phyloP scores from a whole-genome alignment of 345 rosid species.

The Brassica cretica region DNA sequence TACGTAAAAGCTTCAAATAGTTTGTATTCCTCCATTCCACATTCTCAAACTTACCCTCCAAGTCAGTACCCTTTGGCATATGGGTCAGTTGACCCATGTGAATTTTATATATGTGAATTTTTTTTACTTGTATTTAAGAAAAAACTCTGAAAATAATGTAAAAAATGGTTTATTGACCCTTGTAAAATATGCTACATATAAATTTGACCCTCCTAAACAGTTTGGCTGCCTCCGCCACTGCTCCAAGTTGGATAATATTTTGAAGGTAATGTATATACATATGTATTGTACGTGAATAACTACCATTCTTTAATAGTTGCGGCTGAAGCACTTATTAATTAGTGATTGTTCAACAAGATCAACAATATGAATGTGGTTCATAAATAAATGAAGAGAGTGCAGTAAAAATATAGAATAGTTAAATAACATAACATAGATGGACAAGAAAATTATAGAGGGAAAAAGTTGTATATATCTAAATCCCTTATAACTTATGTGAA shows the following conservation, averaged over 20 bases:
- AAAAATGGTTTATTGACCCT: too few relatives aligned
- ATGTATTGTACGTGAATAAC: background rate
- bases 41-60: constrained; percentile 8
- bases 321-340: background rate
- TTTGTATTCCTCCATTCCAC: constrained; percentile 1
- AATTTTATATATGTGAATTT: too few relatives aligned
- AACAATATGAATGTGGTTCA: background rate
- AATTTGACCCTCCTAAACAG: too few relatives aligned
- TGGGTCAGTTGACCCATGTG: too few relatives aligned
- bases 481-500: too few relatives aligned
- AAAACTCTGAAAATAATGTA: too few relatives aligned
- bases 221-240: too few relatives aligned
- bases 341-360: background rate
- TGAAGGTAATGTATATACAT: background rate
- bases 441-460: background rate
- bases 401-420: background rate
- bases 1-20: background rate
- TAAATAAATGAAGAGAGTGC: background rate
- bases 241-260: background rate
- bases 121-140: too few relatives aligned
- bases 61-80: too few relatives aligned
- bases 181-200: too few relatives aligned
- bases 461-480: background rate
- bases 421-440: background rate
- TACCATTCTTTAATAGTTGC: background rate